Conservation (phyloP, 2,329 filamentous ascomycete genomes). For the Shiraia sp. region DNA sequence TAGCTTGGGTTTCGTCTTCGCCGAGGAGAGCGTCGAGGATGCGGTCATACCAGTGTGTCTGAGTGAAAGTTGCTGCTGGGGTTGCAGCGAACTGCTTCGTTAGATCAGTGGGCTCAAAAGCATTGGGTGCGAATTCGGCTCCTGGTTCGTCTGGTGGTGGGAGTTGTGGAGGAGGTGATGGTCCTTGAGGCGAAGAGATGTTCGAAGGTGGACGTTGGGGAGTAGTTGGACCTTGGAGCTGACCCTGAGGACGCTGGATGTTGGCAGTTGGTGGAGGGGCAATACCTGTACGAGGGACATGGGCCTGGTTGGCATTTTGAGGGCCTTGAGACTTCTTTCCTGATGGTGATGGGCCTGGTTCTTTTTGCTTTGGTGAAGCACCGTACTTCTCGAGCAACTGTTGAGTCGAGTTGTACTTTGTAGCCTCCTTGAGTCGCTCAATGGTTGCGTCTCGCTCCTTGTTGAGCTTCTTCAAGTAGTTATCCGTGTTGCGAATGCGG, state of each 20-base stretch:
- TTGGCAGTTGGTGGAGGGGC: conserved; percentile 68
- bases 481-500: conserved; percentile 71
- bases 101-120: conserved; percentile 51
- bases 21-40: conserved; percentile 89
- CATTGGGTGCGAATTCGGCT: conserved; percentile 76
- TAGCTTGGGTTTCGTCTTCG: conserved; percentile 90
- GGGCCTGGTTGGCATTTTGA: conserved; percentile 31
- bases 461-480: conserved; percentile 73
- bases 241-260: conserved; percentile 51
- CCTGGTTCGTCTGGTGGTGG: conserved; percentile 32
- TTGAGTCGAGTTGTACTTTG: conserved; percentile 93
- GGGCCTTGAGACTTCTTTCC: conserved; percentile 37
- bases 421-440: conserved; percentile 90
- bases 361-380: conserved; percentile 53
- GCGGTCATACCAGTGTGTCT: conserved; percentile 87
- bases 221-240: conserved; percentile 36
- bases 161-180: conserved; percentile 22
- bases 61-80: conserved; percentile 43
- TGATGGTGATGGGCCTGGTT: conserved; percentile 38
- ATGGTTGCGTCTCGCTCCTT: conserved; percentile 85
- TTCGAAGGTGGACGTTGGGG: conserved; percentile 23
- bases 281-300: conserved; percentile 55
- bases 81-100: conserved; percentile 37
- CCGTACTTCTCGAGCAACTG: conserved; percentile 95
- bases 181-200: conserved; percentile 21